phyloP scores from a whole-genome alignment of 441 rosid species.

The Kokia cookei region DNA sequence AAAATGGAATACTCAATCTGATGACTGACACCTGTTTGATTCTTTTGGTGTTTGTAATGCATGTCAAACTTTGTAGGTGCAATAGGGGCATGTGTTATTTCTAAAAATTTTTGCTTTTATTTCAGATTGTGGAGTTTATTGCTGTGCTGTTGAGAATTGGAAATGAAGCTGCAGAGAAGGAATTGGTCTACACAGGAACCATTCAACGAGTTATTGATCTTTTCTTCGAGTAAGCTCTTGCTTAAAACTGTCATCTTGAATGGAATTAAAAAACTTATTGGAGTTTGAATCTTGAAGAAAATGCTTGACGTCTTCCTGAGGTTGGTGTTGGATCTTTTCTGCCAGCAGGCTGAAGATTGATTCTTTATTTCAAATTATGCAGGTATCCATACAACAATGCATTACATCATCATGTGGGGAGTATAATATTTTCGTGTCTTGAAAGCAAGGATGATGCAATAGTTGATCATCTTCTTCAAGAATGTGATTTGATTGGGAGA shows the following conservation, averaged over 20 bases:
- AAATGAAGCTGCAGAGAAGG: constrained; percentile 79
- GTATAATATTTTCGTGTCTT: constrained; percentile 73
- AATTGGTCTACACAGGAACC: constrained; percentile 79
- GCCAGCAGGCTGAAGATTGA: constrained; percentile 6
- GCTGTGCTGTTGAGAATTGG: constrained; percentile 76
- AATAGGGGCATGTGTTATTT: neutral
- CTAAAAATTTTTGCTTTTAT: constrained; percentile 8
- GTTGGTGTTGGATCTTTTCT: neutral
- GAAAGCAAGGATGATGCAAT: constrained; percentile 61
- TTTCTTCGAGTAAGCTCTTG: constrained; percentile 75
- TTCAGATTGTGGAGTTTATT: constrained; percentile 87
- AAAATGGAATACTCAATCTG: neutral
- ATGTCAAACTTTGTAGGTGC: neutral
- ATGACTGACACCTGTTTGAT: neutral
- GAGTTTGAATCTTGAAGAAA: neutral
- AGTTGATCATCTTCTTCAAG: constrained; percentile 75
- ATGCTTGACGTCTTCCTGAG: neutral
- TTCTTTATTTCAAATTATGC: constrained; percentile 21
- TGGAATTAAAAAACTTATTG: neutral
- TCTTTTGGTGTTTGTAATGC: neutral
- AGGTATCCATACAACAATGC: constrained; percentile 97
- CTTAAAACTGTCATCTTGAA: constrained; percentile 3
- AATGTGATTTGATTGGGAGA: constrained; percentile 77
- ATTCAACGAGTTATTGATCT: constrained; percentile 73
- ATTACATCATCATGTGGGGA: constrained; percentile 93